phyloP scores from a whole-genome alignment of 2,329 filamentous ascomycete genomes.

The Fusarium veterinarium region DNA sequence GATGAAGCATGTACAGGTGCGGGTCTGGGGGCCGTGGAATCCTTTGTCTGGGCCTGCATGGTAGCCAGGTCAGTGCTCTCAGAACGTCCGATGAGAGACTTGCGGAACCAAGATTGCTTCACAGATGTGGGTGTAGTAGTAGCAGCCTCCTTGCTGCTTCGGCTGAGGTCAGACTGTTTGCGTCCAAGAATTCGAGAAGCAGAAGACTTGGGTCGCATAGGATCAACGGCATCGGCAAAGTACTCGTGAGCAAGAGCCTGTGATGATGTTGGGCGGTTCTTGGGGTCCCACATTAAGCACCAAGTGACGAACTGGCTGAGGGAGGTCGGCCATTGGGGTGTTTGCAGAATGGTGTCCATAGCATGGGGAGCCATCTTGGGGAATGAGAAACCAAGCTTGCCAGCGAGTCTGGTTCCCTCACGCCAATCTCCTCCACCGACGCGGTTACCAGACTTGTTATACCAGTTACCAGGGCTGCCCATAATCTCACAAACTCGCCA shows the following conservation, averaged over 20 bases:
- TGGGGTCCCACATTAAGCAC: constrained; percentile 99
- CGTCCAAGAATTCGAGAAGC: constrained; percentile 85
- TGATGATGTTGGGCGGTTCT: constrained; percentile 87
- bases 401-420: constrained; percentile 89
- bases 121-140: constrained; percentile 72
- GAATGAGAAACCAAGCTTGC: constrained; percentile 98
- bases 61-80: constrained; percentile 73
- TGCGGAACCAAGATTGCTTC: constrained; percentile 97
- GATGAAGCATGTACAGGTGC: constrained; percentile 57
- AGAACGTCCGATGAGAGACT: constrained; percentile 87
- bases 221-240: constrained; percentile 92
- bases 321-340: constrained; percentile 90
- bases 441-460: constrained; percentile 86
- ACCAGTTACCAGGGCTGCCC: constrained; percentile 98
- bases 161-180: constrained; percentile 87
- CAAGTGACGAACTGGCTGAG: constrained; percentile 95
- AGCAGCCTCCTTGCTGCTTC: constrained; percentile 69
- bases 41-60: constrained; percentile 60
- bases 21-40: constrained; percentile 57
- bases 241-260: constrained; percentile 97
- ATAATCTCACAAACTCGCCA: constrained; percentile 99
- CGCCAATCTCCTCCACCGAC: constrained; percentile 98
- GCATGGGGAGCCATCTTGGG: constrained; percentile 99
- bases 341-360: constrained; percentile 91
- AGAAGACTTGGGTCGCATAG: constrained; percentile 89